phyloP scores from a whole-genome alignment of 73 alveolate genomes.

The Tetrahymena borealis region DNA sequence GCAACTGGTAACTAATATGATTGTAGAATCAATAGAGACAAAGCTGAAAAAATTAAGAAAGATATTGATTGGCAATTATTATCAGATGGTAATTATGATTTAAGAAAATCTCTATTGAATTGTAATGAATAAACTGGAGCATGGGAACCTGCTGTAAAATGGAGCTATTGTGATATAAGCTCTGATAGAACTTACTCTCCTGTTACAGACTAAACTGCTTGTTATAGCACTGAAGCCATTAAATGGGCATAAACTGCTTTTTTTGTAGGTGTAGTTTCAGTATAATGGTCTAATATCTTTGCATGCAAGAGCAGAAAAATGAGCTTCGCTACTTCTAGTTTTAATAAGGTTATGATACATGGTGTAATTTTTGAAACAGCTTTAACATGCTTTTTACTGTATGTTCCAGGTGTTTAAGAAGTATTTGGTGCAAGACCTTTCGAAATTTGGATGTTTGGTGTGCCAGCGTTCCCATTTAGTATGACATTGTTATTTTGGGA shows the following conservation, averaged over 20 bases:
- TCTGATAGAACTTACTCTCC: neutral
- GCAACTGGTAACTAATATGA: slow-evolving; percentile 5
- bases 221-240: slow-evolving; percentile 21
- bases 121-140: neutral
- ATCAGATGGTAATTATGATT: slow-evolving; percentile 12
- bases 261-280: slow-evolving; percentile 3
- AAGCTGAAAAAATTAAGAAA: neutral
- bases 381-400: neutral
- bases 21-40: neutral
- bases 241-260: slow-evolving; percentile 29
- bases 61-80: slow-evolving; percentile 9
- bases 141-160: neutral
- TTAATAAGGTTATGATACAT: neutral
- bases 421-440: slow-evolving; percentile 40
- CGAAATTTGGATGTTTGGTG: neutral
- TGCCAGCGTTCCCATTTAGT: slow-evolving; percentile 26
- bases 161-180: slow-evolving; percentile 1
- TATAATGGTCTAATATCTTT: slow-evolving; percentile 27
- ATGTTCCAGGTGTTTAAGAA: slow-evolving; percentile 23
- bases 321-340: neutral
- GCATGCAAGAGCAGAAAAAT: slow-evolving; percentile 29
- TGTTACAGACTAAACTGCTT: neutral
- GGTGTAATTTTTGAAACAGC: slow-evolving; percentile 6
- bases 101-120: slow-evolving; percentile 5
- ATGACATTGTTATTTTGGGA: slow-evolving; percentile 24